Percentiles rank a stretch among this genome's conserved stretches.
Evolutionary conservation across 495 filamentous ascomycete species (phyloP).

Genomic region (Xylaria castorea): DNA sequence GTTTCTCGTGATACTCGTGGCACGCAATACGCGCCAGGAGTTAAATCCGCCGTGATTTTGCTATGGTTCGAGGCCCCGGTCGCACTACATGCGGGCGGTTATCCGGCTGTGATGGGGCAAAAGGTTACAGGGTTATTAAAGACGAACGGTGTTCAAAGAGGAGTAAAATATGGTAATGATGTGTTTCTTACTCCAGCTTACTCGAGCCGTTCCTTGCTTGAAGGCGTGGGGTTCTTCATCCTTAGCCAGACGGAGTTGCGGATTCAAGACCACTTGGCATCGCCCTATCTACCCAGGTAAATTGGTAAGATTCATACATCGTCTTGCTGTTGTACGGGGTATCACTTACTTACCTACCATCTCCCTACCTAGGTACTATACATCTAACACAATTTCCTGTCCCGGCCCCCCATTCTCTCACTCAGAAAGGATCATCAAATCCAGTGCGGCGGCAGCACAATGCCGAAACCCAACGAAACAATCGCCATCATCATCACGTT

Average conservation of each 20-base stretch:
- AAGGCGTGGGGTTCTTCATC: background rate
- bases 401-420: background rate
- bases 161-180: too few relatives aligned
- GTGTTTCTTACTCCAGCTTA: too few relatives aligned
- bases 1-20: background rate
- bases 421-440: too few relatives aligned
- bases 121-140: background rate
- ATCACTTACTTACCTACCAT: too few relatives aligned
- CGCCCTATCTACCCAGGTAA: too few relatives aligned
- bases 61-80: background rate
- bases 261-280: too few relatives aligned
- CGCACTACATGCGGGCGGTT: background rate
- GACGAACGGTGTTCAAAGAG: background rate
- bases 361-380: too few relatives aligned
- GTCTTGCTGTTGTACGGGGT: too few relatives aligned
- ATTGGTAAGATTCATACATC: background rate
- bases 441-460: background rate
- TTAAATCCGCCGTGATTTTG: background rate
- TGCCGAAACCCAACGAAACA: slow-evolving; percentile 14
- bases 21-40: background rate
- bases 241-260: too few relatives aligned
- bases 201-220: background rate
- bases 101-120: background rate
- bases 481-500: slow-evolving; percentile 6
- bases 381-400: background rate